Conservation (phyloP, 1,284 basidiomycete species). For the Boletus sp. region DNA sequence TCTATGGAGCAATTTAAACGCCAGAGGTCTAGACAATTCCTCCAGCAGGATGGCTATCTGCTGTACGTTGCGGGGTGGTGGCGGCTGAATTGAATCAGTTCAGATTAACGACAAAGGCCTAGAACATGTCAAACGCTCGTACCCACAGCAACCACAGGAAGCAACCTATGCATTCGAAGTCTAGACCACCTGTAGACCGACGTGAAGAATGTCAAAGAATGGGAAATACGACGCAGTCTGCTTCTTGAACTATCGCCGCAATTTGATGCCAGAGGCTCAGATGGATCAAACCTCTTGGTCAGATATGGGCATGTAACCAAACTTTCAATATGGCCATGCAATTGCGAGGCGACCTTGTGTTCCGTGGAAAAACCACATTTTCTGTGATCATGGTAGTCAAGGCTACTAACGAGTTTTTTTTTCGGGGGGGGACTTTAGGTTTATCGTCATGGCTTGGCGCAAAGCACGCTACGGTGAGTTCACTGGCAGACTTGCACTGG, state of each 20-base stretch:
- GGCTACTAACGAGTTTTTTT: too few relatives aligned
- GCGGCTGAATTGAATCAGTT: neutral
- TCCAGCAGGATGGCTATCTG: constrained; percentile 4
- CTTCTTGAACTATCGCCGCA: neutral
- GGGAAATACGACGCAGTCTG: neutral
- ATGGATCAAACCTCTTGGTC: neutral
- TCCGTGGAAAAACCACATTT: too few relatives aligned
- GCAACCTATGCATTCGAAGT: neutral
- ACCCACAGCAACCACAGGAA: constrained; percentile 8
- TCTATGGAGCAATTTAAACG: neutral
- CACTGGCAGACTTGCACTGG: too few relatives aligned
- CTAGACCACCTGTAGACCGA: constrained; percentile 11
- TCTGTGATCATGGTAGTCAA: too few relatives aligned
- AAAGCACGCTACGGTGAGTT: too few relatives aligned
- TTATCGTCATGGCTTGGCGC: too few relatives aligned
- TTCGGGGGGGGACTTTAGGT: too few relatives aligned
- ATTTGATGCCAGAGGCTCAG: neutral
- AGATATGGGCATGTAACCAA: neutral
- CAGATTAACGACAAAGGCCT: constrained; percentile 7
- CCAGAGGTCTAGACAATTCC: constrained; percentile 12
- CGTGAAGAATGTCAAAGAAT: neutral
- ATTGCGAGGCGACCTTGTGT: neutral
- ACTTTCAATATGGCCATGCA: neutral
- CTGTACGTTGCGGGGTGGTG: constrained; percentile 2
- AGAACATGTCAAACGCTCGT: constrained; percentile 7